These are phyloP conservation scores for Phellopilus nigrolimitatus DNA, from an alignment of 1,284 basidiomycete genomes.

Conservation along the genomic window DNA sequence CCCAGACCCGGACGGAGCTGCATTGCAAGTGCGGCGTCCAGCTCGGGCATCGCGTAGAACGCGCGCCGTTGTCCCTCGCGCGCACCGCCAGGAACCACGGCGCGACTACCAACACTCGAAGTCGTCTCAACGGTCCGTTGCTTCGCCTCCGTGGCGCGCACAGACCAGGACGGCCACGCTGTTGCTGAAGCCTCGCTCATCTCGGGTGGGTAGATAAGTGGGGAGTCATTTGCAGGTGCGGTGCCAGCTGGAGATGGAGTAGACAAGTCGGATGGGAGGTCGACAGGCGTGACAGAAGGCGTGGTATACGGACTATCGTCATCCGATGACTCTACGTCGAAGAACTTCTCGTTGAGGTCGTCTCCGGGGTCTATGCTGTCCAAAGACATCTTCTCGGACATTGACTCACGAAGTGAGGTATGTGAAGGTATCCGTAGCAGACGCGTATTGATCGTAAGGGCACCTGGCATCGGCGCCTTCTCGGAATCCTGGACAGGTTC, in stretches of 20 bases:
- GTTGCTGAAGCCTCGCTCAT: constrained; percentile 32
- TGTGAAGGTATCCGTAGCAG: background rate
- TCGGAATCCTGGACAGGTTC: constrained; percentile 5
- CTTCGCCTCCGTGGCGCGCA: constrained; percentile 32
- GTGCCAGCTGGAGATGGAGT: constrained; percentile 22
- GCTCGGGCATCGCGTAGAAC: constrained; percentile 37
- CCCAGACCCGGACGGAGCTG: constrained; percentile 66
- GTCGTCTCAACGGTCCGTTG: background rate
- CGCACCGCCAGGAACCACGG: constrained; percentile 7
- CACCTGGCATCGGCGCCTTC: constrained; percentile 18
- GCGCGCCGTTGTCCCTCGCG: constrained; percentile 28
- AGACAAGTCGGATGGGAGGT: constrained; percentile 30
- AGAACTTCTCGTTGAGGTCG: constrained; percentile 33
- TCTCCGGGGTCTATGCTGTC: constrained; percentile 15
- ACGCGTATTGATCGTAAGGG: background rate
- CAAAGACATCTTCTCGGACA: constrained; percentile 15
- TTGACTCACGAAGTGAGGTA: background rate
- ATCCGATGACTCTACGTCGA: constrained; percentile 32
- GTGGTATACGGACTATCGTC: constrained; percentile 22
- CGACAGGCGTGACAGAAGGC: constrained; percentile 24
- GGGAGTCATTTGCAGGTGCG: constrained; percentile 26
- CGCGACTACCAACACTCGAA: background rate
- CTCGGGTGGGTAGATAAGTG: constrained; percentile 27
- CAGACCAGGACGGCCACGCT: constrained; percentile 37
- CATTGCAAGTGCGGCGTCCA: constrained; percentile 72